phyloP scores from a whole-genome alignment of 768 basidiomycete genomes.

The Pisolithus albus region DNA sequence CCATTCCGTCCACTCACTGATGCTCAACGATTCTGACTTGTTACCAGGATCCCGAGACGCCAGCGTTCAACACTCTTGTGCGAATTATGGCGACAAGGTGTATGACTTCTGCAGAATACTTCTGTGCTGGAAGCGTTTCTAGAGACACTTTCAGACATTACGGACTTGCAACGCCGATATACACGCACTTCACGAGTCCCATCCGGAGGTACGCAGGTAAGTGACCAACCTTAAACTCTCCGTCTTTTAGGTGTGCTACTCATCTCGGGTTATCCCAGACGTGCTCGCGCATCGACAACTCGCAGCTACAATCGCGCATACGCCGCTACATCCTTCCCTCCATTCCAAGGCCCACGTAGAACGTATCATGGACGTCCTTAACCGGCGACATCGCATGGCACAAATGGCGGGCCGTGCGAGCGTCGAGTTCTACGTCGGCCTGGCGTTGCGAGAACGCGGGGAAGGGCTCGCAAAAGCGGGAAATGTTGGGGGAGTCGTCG shows the following conservation, averaged over 20 bases:
- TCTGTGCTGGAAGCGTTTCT: constrained; percentile 90
- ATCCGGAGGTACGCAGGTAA: constrained; percentile 92
- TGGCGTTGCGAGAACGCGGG: constrained; percentile 73
- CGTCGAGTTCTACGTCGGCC: constrained; percentile 94
- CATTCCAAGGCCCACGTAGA: constrained; percentile 89
- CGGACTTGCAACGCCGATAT: constrained; percentile 93
- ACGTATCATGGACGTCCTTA: constrained; percentile 77
- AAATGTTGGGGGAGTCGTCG: constrained; percentile 38
- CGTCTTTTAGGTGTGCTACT: neutral
- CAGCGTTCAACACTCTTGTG: constrained; percentile 94
- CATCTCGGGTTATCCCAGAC: constrained; percentile 39
- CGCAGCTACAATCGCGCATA: constrained; percentile 78
- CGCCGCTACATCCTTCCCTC: constrained; percentile 77
- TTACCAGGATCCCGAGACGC: constrained; percentile 66
- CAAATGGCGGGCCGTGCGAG: constrained; percentile 97
- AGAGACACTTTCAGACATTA: constrained; percentile 95
- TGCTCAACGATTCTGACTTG: too few species aligned
- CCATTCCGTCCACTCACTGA: neutral
- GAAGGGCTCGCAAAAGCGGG: constrained; percentile 24
- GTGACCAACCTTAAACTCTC: constrained; percentile 10
- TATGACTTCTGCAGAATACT: constrained; percentile 98
- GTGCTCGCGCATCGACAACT: constrained; percentile 93
- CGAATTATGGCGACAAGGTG: constrained; percentile 99
- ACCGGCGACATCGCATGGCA: constrained; percentile 89
- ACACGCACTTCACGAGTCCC: constrained; percentile 98